phyloP scores from a whole-genome alignment of 768 basidiomycete genomes.

The Crepidotus variabilis region DNA sequence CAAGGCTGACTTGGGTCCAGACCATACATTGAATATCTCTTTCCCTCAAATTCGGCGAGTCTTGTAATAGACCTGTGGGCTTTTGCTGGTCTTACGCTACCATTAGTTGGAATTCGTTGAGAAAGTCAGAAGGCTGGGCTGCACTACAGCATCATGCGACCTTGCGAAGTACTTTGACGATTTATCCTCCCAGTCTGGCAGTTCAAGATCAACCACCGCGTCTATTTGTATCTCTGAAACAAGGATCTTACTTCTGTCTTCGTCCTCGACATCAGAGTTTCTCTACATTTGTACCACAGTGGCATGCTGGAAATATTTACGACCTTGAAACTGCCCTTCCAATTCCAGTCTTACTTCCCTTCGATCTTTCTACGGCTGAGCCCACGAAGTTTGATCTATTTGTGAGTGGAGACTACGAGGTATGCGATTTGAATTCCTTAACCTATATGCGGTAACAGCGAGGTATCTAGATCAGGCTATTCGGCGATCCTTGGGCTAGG shows the following conservation, averaged over 20 bases:
- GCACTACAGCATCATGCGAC: constrained; percentile 77
- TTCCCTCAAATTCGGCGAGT: constrained; percentile 60
- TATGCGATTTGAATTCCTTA: constrained; percentile 16
- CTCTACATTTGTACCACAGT: constrained; percentile 35
- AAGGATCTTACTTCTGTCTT: constrained; percentile 76
- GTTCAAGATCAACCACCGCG: constrained; percentile 28
- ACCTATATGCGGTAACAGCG: constrained; percentile 1
- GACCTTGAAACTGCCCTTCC: constrained; percentile 49
- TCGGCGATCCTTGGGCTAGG: constrained; percentile 62
- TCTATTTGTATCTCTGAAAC: constrained; percentile 57
- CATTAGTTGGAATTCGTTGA: constrained; percentile 66
- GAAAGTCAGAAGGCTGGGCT: constrained; percentile 83
- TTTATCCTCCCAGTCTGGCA: constrained; percentile 41
- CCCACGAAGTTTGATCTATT: constrained; percentile 64
- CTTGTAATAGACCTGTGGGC: neutral
- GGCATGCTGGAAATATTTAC: constrained; percentile 91
- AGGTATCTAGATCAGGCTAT: constrained; percentile 64
- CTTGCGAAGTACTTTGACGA: constrained; percentile 58
- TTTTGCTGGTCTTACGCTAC: neutral
- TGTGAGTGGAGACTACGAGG: constrained; percentile 85
- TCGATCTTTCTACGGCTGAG: constrained; percentile 30
- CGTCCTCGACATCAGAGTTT: constrained; percentile 35
- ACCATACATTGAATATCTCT: constrained; percentile 55
- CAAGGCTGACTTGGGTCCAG: constrained; percentile 30
- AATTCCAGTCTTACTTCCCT: constrained; percentile 47